A percentile compares a stretch with the other conserved stretches of the same genome.
phyloP scores from a whole-genome alignment of 2,329 filamentous ascomycete genomes.

The Xylariaceae sp. region DNA sequence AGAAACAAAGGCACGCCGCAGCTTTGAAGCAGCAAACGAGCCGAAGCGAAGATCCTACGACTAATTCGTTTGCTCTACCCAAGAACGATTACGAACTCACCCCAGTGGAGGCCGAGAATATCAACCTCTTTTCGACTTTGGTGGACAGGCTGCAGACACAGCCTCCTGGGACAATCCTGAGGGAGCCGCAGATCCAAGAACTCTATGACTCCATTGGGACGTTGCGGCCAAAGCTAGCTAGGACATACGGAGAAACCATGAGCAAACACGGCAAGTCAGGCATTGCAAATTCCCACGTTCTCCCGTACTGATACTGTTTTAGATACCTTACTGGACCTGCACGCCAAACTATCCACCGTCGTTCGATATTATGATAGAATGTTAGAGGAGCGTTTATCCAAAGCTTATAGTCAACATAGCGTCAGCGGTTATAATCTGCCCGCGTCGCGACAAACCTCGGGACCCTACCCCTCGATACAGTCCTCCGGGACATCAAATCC shows the following conservation, averaged over 20 bases:
- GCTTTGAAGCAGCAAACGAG: slow-evolving; percentile 75
- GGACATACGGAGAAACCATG: slow-evolving; percentile 98
- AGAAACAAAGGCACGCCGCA: slow-evolving; percentile 86
- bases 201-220: slow-evolving; percentile 96
- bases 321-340: slow-evolving; percentile 91
- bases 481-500: neutral
- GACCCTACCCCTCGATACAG: slow-evolving; percentile 60
- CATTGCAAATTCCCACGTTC: neutral
- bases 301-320: slow-evolving; percentile 27
- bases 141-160: slow-evolving; percentile 95
- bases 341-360: slow-evolving; percentile 92
- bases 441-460: slow-evolving; percentile 46
- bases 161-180: slow-evolving; percentile 89
- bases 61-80: slow-evolving; percentile 57
- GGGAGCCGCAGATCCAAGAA: slow-evolving; percentile 96
- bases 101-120: slow-evolving; percentile 92
- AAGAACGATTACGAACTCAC: slow-evolving; percentile 95
- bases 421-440: slow-evolving; percentile 61
- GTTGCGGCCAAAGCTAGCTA: slow-evolving; percentile 84
- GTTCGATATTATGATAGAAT: slow-evolving; percentile 97
- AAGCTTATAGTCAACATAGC: slow-evolving; percentile 81
- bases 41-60: slow-evolving; percentile 41
- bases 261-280: slow-evolving; percentile 82
- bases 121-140: slow-evolving; percentile 89
- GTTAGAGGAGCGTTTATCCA: slow-evolving; percentile 91